Percentiles rank a stretch among this genome's conserved stretches.
Evolutionary conservation across 139 green algal genomes (phyloP).

Genomic region (Ettlia oleoabundans): DNA sequence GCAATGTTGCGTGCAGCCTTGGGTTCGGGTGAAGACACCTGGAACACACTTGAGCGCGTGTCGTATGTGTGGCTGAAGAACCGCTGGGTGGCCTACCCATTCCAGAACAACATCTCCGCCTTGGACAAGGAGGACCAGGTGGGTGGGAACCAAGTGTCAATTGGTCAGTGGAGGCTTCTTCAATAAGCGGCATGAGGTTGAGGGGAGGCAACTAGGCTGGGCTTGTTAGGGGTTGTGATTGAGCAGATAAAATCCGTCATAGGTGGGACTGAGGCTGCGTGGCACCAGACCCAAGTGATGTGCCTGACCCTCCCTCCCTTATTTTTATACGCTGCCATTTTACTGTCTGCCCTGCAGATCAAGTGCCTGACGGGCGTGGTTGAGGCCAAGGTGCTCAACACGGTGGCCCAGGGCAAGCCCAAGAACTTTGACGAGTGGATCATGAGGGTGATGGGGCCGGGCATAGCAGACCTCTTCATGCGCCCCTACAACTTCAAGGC

Average conservation of each 20-base stretch:
- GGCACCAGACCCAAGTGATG: not conserved
- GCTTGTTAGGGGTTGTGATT: not conserved
- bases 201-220: not conserved
- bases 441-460: slow-evolving; percentile 82
- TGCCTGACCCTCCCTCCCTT: no score
- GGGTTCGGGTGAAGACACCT: slow-evolving; percentile 67
- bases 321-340: no score
- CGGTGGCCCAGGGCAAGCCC: slow-evolving; percentile 67
- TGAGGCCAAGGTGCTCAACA: slow-evolving; percentile 84
- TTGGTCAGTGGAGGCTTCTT: not conserved
- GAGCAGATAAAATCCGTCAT: no score
- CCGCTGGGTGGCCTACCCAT: slow-evolving; percentile 91
- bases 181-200: not conserved
- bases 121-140: slow-evolving; percentile 89
- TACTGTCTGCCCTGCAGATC: slow-evolving; percentile 63
- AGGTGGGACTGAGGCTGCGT: no score
- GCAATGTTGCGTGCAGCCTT: no score
- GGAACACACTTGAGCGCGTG: slow-evolving; percentile 89
- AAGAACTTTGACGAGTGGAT: slow-evolving; percentile 97
- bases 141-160: not conserved
- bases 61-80: slow-evolving; percentile 89
- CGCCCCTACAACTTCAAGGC: slow-evolving; percentile 97
- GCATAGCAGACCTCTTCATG: slow-evolving; percentile 95
- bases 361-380: slow-evolving; percentile 84
- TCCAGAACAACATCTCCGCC: slow-evolving; percentile 92